A percentile compares a stretch with the other conserved stretches of the same genome.
These are phyloP conservation scores for Rhododendron vialii DNA, from an alignment of 148 eudicot genomes.

Conservation along the genomic window DNA sequence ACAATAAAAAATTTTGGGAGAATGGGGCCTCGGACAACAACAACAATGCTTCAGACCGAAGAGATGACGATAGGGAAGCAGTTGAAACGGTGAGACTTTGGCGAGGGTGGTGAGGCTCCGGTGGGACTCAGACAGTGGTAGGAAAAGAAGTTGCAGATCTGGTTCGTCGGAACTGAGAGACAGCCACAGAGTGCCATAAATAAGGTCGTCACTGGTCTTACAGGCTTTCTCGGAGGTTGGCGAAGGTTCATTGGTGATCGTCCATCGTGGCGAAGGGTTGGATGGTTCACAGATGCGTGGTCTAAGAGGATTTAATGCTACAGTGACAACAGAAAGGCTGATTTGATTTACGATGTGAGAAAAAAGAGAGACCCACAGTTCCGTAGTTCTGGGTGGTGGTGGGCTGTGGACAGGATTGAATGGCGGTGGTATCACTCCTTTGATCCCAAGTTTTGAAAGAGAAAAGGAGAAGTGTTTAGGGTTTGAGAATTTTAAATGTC, in stretches of 20 bases:
- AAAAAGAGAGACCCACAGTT: not conserved
- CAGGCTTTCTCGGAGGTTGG: not conserved
- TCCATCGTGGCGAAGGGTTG: not conserved
- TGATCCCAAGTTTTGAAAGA: not conserved
- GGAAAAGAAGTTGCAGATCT: not conserved
- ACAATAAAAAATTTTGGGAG: not conserved
- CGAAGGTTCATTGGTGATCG: not conserved
- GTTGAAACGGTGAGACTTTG: not conserved
- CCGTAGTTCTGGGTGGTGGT: not conserved
- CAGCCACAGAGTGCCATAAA: not conserved
- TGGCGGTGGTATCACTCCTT: not conserved
- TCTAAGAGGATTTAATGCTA: not conserved
- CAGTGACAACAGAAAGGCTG: not conserved
- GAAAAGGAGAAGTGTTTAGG: not conserved
- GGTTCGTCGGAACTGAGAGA: not conserved
- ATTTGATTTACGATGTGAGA: not conserved
- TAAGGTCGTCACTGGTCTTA: not conserved
- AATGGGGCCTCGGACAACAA: not conserved
- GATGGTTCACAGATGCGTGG: not conserved
- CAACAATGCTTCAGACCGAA: not conserved
- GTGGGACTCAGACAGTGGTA: not conserved
- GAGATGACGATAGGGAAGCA: not conserved
- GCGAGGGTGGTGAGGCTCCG: not conserved
- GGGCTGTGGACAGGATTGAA: not conserved
- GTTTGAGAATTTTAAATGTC: not conserved